Evolutionary conservation across 129 eudicot species (phyloP).

Genomic region (Escallonia rubra): DNA sequence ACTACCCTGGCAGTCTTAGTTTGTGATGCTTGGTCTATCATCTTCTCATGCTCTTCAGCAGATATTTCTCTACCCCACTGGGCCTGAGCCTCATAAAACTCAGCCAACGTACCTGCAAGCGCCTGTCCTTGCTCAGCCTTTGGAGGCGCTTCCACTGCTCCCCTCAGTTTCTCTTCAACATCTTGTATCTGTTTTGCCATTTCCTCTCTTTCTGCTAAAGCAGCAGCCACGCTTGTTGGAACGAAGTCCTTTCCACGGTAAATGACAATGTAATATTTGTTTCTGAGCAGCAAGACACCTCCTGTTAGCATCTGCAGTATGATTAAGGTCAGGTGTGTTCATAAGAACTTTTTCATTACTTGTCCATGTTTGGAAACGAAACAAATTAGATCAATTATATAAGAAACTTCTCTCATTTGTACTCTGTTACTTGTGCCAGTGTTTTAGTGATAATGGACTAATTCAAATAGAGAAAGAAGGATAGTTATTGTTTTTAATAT

Average conservation of each 20-base stretch:
- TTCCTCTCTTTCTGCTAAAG: slow-evolving; percentile 81
- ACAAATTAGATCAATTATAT: too few species aligned
- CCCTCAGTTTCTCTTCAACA: slow-evolving; percentile 44
- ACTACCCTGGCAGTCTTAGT: slow-evolving; percentile 57
- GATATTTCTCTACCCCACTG: slow-evolving; percentile 88
- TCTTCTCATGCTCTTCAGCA: slow-evolving; percentile 64
- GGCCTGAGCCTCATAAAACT: slow-evolving; percentile 89
- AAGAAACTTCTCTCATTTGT: too few species aligned
- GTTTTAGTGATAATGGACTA: too few species aligned
- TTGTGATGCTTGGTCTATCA: slow-evolving; percentile 69
- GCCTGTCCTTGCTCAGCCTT: slow-evolving; percentile 38
- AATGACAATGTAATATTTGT: slow-evolving; percentile 84
- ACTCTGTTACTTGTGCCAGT: too few species aligned
- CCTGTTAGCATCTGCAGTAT: slow-evolving; percentile 76
- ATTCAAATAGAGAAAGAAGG: too few species aligned
- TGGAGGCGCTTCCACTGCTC: slow-evolving; percentile 25
- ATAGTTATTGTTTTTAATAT: too few species aligned
- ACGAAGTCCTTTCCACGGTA: slow-evolving; percentile 97
- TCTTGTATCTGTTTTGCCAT: slow-evolving; percentile 50
- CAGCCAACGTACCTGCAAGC: slow-evolving; percentile 85
- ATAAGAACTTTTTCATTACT: too few species aligned
- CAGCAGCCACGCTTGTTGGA: slow-evolving; percentile 75
- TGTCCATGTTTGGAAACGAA: too few species aligned
- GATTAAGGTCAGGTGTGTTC: slow-evolving; percentile 1
- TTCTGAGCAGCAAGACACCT: slow-evolving; percentile 79